Percentiles rank a stretch among this genome's conserved stretches.
Conservation (phyloP, 495 filamentous ascomycete genomes). For the Talaromyces adpressus region DNA sequence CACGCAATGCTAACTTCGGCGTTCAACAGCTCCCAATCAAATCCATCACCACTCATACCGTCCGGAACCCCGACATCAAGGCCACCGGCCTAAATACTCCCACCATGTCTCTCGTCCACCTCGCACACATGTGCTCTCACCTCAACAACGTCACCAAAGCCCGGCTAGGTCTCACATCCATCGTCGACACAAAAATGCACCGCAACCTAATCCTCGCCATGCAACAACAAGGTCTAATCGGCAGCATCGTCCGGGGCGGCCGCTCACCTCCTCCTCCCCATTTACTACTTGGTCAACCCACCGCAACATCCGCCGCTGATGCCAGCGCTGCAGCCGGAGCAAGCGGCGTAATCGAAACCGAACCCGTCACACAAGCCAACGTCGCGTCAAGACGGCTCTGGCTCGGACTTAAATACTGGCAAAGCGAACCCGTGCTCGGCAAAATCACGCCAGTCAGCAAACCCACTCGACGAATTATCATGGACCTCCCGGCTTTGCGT, state of each 20-base stretch:
- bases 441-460: constrained; percentile 65
- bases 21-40: background rate
- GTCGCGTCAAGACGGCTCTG: constrained; percentile 72
- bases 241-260: constrained; percentile 73
- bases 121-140: constrained; percentile 81
- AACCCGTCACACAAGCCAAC: constrained; percentile 70
- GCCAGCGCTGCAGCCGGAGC: constrained; percentile 7
- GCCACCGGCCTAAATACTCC: background rate
- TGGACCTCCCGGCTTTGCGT: constrained; percentile 52
- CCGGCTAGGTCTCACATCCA: constrained; percentile 77
- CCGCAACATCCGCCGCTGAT: constrained; percentile 26
- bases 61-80: background rate
- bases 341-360: constrained; percentile 13
- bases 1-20: background rate
- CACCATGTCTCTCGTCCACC: constrained; percentile 77
- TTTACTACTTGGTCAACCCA: constrained; percentile 39
- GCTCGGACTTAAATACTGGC: constrained; percentile 91
- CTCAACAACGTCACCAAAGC: constrained; percentile 88
- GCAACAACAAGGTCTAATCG: constrained; percentile 76
- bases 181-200: constrained; percentile 76
- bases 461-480: constrained; percentile 64
- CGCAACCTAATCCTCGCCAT: constrained; percentile 68
- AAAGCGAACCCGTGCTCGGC: constrained; percentile 75
- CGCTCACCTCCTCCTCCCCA: constrained; percentile 54
- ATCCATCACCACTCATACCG: background rate